Percentiles rank a stretch among this genome's conserved stretches.
These are phyloP conservation scores for Psidium guajava DNA, from an alignment of 345 rosid species.

Conservation along the genomic window DNA sequence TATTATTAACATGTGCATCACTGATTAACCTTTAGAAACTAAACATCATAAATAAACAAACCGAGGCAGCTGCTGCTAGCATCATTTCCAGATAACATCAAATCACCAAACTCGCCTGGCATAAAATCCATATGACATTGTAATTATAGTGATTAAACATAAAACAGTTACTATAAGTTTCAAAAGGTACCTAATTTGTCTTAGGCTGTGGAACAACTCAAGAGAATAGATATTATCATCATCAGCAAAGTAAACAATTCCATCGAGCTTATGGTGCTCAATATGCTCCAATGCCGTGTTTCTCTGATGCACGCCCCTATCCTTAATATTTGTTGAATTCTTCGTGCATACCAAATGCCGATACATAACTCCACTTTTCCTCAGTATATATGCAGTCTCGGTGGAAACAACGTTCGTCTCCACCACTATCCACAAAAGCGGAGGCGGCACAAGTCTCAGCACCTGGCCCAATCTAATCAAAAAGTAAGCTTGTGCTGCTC, in stretches of 20 bases:
- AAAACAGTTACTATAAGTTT: not conserved
- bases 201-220: constrained; percentile 61
- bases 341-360: constrained; percentile 58
- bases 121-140: not conserved
- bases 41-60: not conserved
- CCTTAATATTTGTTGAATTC: constrained; percentile 51
- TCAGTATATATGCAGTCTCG: constrained; percentile 80
- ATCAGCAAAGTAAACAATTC: constrained; percentile 83
- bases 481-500: constrained; percentile 70
- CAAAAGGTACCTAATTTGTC: constrained; percentile 46
- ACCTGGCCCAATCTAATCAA: constrained; percentile 70
- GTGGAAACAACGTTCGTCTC: constrained; percentile 55
- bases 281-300: constrained; percentile 77
- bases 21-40: not conserved
- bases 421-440: constrained; percentile 87
- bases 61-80: not conserved
- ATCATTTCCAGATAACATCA: not conserved
- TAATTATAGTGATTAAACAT: not conserved
- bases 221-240: constrained; percentile 79
- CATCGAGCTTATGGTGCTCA: constrained; percentile 73
- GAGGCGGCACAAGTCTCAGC: constrained; percentile 64
- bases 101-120: not conserved
- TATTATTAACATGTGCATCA: not conserved
- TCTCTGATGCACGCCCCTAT: constrained; percentile 81
- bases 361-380: constrained; percentile 81